phyloP scores from a whole-genome alignment of 176 grass and related monocot species.

The Cymbopogon citratus region DNA sequence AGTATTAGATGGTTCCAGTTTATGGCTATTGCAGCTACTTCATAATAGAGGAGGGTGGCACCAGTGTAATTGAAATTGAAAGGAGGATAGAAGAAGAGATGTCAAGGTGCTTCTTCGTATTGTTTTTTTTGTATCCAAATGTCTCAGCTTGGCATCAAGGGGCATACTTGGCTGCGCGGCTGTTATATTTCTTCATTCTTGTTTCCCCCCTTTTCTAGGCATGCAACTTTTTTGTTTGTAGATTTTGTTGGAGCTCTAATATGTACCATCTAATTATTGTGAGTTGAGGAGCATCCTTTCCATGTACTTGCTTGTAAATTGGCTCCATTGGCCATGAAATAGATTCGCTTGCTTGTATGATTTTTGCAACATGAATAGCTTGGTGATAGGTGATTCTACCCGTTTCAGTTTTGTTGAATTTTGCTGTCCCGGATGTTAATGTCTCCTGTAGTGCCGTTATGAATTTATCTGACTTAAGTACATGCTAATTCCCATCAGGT shows the following conservation, averaged over 20 bases:
- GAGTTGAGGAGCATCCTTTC: slow-evolving; percentile 38
- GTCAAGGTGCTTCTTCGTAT: slow-evolving; percentile 36
- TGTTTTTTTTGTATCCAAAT: slow-evolving; percentile 41
- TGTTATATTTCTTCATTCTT: slow-evolving; percentile 87
- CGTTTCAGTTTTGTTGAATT: slow-evolving; percentile 9
- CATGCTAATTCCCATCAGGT: background rate
- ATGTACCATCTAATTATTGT: slow-evolving; percentile 43
- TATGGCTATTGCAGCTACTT: slow-evolving; percentile 33
- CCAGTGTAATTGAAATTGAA: slow-evolving; percentile 26
- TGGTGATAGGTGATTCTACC: slow-evolving; percentile 43
- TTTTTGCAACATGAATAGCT: slow-evolving; percentile 50
- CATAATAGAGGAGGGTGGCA: slow-evolving; percentile 28
- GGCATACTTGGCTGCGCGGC: slow-evolving; percentile 37
- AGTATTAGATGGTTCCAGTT: slow-evolving; percentile 38
- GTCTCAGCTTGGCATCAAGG: slow-evolving; percentile 32
- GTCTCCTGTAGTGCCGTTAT: background rate
- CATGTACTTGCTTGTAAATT: slow-evolving; percentile 47
- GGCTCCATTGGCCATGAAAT: slow-evolving; percentile 44
- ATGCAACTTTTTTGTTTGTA: slow-evolving; percentile 48
- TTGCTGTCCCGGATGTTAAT: background rate
- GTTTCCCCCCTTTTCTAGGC: slow-evolving; percentile 26
- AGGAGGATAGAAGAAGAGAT: slow-evolving; percentile 34
- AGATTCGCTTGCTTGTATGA: slow-evolving; percentile 34
- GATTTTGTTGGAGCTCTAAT: slow-evolving; percentile 58
- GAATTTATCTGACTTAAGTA: background rate